A percentile compares a stretch with the other conserved stretches of the same genome.
These are phyloP conservation scores for Athelia sp. DNA, from an alignment of 1,284 basidiomycete genomes.

Conservation along the genomic window DNA sequence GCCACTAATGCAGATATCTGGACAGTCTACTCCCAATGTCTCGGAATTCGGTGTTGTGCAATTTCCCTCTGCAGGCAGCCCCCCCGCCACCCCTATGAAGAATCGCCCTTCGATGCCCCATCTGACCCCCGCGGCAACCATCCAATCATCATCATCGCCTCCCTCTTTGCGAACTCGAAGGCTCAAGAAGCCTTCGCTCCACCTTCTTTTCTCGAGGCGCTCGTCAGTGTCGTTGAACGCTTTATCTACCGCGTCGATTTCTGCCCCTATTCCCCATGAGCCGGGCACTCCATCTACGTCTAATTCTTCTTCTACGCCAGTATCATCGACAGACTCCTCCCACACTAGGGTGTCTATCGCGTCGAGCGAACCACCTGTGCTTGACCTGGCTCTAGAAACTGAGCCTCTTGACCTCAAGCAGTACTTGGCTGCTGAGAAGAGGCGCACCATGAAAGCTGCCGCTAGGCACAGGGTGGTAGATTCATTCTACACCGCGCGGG, in stretches of 20 bases:
- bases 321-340: conserved; percentile 37
- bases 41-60: background rate
- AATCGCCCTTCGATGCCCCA: conserved; percentile 24
- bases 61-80: background rate
- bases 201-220: conserved; percentile 30
- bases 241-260: conserved; percentile 21
- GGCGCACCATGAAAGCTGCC: background rate
- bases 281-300: conserved; percentile 43
- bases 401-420: conserved; percentile 38
- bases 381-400: conserved; percentile 47
- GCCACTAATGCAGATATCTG: conserved; percentile 18
- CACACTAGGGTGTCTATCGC: conserved; percentile 37
- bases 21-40: conserved; percentile 21
- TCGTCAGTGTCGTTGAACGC: conserved; percentile 28
- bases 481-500: background rate
- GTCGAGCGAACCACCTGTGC: conserved; percentile 36
- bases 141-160: background rate
- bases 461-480: background rate
- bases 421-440: conserved; percentile 23
- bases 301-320: conserved; percentile 38
- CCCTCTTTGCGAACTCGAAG: conserved; percentile 5
- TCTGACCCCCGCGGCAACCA: conserved; percentile 28
- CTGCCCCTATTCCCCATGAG: conserved; percentile 26
- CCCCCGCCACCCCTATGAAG: background rate
- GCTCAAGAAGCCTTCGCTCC: conserved; percentile 29